These are phyloP conservation scores for Diaporthe humulicola DNA, from an alignment of 2,329 filamentous ascomycete species.

Conservation along the genomic window DNA sequence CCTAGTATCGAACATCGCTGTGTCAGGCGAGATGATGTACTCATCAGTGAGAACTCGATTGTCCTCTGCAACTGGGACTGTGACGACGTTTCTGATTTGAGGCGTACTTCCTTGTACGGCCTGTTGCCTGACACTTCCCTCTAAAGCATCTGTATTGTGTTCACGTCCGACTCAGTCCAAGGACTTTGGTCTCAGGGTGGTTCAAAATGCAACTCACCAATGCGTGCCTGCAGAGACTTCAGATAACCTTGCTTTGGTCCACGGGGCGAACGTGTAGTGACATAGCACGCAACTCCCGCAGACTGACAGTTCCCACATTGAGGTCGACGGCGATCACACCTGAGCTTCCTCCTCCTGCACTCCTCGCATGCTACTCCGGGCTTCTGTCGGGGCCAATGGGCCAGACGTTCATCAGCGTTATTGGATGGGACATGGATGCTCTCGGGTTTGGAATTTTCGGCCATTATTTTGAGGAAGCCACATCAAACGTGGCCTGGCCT, in stretches of 20 bases:
- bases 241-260: constrained; percentile 44
- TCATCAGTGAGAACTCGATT: neutral
- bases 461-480: neutral
- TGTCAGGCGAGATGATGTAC: neutral
- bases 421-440: neutral
- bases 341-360: constrained; percentile 28
- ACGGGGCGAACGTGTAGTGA: constrained; percentile 33
- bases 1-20: neutral
- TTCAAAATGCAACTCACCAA: constrained; percentile 38
- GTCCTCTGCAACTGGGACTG: neutral
- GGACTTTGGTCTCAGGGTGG: neutral
- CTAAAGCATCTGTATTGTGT: neutral
- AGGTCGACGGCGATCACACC: constrained; percentile 22
- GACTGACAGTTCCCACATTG: constrained; percentile 12
- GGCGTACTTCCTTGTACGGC: neutral
- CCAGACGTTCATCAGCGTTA: neutral
- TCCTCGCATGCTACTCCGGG: constrained; percentile 26
- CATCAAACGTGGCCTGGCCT: neutral
- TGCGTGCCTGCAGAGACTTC: constrained; percentile 44
- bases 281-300: neutral
- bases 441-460: neutral
- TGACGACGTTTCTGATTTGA: neutral
- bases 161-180: neutral
- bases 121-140: constrained; percentile 18
- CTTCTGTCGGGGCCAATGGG: neutral